Conservation (phyloP, 305 asterid genomes). For the Plantago coronopus region DNA sequence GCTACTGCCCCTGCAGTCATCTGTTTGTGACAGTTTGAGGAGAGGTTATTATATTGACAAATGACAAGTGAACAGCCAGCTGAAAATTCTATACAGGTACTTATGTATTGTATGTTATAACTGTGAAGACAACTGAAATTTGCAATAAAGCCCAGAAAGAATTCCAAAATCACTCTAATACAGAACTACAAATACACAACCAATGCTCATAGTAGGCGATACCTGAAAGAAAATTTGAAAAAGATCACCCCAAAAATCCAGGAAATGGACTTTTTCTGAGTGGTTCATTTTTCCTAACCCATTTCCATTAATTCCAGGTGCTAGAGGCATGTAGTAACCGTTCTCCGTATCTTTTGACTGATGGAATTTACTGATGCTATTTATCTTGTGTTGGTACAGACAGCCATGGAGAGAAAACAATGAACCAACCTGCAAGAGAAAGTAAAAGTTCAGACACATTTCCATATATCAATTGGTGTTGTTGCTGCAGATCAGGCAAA, state of each 20-base stretch:
- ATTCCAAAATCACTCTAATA: background rate
- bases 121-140: background rate
- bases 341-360: slow-evolving; percentile 48
- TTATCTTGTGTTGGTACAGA: slow-evolving; percentile 26
- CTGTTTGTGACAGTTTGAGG: slow-evolving; percentile 39
- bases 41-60: slow-evolving; percentile 11
- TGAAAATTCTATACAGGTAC: slow-evolving; percentile 3
- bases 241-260: slow-evolving; percentile 35
- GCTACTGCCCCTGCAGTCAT: slow-evolving; percentile 87
- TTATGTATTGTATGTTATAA: too few relatives aligned
- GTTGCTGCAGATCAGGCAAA: slow-evolving; percentile 4
- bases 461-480: slow-evolving; percentile 8
- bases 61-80: slow-evolving; percentile 16
- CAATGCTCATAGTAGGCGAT: slow-evolving; percentile 7
- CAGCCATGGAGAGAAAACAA: slow-evolving; percentile 74
- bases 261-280: slow-evolving; percentile 25
- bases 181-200: background rate
- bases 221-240: slow-evolving; percentile 86
- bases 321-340: slow-evolving; percentile 49
- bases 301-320: slow-evolving; percentile 30
- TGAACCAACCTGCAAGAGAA: slow-evolving; percentile 62
- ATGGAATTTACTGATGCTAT: slow-evolving; percentile 21
- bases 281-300: slow-evolving; percentile 26
- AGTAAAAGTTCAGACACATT: slow-evolving; percentile 24
- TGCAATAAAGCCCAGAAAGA: background rate